These are phyloP conservation scores for Phycomyces blakesleeanus DNA, from an alignment of 192 early-diverging fungal species.

Conservation along the genomic window DNA sequence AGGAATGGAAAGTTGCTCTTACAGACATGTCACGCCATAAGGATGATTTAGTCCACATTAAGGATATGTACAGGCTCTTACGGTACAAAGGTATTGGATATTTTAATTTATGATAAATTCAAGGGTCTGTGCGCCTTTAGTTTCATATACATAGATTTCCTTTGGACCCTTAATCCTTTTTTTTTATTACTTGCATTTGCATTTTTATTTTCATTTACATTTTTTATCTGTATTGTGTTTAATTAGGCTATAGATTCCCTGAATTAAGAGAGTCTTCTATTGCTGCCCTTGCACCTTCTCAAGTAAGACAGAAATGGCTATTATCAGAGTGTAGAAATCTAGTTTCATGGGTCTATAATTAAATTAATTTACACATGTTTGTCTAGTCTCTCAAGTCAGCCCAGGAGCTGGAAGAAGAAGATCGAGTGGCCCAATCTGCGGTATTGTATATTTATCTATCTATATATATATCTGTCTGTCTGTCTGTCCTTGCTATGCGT, in stretches of 20 bases:
- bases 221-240: too few relatives aligned
- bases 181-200: not conserved
- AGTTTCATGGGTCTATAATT: too few relatives aligned
- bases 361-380: too few relatives aligned
- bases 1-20: slow-evolving; percentile 91
- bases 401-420: slow-evolving; percentile 94
- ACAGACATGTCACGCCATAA: slow-evolving; percentile 86
- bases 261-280: slow-evolving; percentile 55
- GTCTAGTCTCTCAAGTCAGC: slow-evolving; percentile 80
- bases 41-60: slow-evolving; percentile 90
- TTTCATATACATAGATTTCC: too few relatives aligned
- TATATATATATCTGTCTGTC: too few relatives aligned
- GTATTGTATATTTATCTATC: slow-evolving; percentile 46
- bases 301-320: slow-evolving; percentile 37
- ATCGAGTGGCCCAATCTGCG: slow-evolving; percentile 77
- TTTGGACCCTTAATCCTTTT: too few relatives aligned
- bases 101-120: slow-evolving; percentile 17
- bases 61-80: slow-evolving; percentile 91
- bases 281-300: slow-evolving; percentile 58
- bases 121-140: too few relatives aligned
- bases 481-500: not conserved
- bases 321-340: too few relatives aligned
- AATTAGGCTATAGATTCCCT: slow-evolving; percentile 73
- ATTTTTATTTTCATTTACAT: not conserved
- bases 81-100: slow-evolving; percentile 74